These are phyloP conservation scores for Cercospora janseana DNA, from an alignment of 2,329 filamentous ascomycete genomes.

Conservation along the genomic window DNA sequence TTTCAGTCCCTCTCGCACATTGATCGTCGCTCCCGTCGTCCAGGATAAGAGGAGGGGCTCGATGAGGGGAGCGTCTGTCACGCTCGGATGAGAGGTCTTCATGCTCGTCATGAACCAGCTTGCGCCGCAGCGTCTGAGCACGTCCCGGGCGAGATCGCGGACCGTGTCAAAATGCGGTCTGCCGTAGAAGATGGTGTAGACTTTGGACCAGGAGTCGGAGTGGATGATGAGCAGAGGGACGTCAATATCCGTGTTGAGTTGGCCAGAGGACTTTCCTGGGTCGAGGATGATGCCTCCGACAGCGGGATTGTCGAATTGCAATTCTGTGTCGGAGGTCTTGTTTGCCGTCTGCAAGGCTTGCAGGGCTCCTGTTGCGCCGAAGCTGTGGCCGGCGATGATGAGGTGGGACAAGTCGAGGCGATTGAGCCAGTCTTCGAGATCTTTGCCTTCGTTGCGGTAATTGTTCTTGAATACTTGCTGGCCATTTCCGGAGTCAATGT, in stretches of 20 bases:
- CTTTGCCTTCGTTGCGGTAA: conserved; percentile 47
- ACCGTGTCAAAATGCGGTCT: conserved; percentile 63
- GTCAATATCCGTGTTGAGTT: conserved; percentile 56
- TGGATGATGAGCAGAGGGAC: conserved; percentile 61
- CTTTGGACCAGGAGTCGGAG: conserved; percentile 62
- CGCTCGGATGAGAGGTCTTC: conserved; percentile 54
- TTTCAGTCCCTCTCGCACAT: conserved; percentile 54
- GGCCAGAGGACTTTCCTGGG: conserved; percentile 62
- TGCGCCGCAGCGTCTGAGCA: conserved; percentile 43
- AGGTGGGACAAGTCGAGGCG: conserved; percentile 56
- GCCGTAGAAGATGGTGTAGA: conserved; percentile 57
- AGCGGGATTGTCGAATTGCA: conserved; percentile 41
- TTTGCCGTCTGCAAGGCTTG: conserved; percentile 55
- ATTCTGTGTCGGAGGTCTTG: conserved; percentile 29
- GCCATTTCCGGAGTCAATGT: conserved; percentile 39
- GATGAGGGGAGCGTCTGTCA: conserved; percentile 63
- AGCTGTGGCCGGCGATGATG: conserved; percentile 61
- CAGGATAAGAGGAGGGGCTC: conserved; percentile 59
- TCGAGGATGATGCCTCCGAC: conserved; percentile 61
- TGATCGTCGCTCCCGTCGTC: conserved; percentile 58
- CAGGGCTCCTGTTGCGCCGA: conserved; percentile 62
- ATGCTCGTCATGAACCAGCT: conserved; percentile 44
- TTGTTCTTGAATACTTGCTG: conserved; percentile 42
- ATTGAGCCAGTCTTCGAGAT: conserved; percentile 50
- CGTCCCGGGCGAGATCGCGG: conserved; percentile 46